Percentiles rank a stretch among this genome's conserved stretches.
Evolutionary conservation across 2,329 filamentous ascomycete genomes (phyloP).

Genomic region (Mycosphaerella arachidis): DNA sequence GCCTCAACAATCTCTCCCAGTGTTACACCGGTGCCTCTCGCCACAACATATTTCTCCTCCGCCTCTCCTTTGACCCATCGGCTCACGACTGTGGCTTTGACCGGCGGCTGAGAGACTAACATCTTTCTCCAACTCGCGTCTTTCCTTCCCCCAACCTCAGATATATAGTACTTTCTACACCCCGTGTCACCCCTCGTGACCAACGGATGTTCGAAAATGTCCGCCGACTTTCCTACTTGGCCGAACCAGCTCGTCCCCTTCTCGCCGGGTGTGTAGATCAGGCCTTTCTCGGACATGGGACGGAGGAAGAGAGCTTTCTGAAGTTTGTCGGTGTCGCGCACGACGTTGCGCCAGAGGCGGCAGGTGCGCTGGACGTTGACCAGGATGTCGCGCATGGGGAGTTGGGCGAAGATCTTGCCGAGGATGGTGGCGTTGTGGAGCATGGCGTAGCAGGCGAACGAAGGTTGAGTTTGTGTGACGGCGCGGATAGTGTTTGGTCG

Average conservation of each 20-base stretch:
- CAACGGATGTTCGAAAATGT: background rate
- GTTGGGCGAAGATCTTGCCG: background rate
- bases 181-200: background rate
- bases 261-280: background rate
- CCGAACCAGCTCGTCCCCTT: background rate
- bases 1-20: background rate
- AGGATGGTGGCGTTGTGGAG: slow-evolving; percentile 2
- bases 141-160: background rate
- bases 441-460: background rate
- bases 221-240: background rate
- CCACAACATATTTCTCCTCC: background rate
- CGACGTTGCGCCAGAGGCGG: background rate
- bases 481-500: background rate
- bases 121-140: background rate
- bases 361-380: background rate
- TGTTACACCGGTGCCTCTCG: background rate
- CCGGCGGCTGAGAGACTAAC: slow-evolving; percentile 4
- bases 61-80: background rate
- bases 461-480: background rate
- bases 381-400: background rate
- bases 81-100: background rate
- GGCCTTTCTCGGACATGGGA: background rate
- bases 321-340: background rate
- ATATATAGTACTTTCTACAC: background rate
- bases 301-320: slow-evolving; percentile 1